These are phyloP conservation scores for Coemansia furcata DNA, from an alignment of 192 early-diverging fungal species.

Conservation along the genomic window DNA sequence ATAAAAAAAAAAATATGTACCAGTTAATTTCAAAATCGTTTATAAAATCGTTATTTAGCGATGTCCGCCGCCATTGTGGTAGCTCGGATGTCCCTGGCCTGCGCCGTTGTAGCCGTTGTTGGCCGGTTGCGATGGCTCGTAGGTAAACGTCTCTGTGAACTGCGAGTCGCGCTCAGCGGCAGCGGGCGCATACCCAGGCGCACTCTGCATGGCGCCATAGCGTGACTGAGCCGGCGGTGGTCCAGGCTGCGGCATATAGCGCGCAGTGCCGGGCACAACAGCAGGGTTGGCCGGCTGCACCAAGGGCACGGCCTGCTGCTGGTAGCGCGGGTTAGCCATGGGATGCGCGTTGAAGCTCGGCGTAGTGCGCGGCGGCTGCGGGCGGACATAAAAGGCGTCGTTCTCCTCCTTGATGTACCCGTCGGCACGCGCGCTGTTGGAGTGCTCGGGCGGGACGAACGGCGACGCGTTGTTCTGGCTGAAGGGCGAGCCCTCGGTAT, in stretches of 20 bases:
- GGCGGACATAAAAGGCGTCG: neutral
- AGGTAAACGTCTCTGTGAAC: constrained; percentile 1
- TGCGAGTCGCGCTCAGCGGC: neutral
- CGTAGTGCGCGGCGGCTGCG: constrained; percentile 3
- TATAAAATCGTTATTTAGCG: neutral
- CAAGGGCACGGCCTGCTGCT: constrained; percentile 1
- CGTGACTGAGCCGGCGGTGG: neutral
- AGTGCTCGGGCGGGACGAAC: constrained; percentile 23
- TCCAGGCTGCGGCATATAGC: neutral
- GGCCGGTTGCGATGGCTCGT: neutral
- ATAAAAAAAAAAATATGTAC: neutral
- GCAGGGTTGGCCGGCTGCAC: neutral
- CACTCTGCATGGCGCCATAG: neutral
- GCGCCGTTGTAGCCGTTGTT: neutral
- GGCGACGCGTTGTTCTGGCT: constrained; percentile 18
- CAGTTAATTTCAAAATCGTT: neutral
- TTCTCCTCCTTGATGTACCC: constrained; percentile 28
- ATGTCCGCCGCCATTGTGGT: neutral
- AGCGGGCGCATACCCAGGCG: neutral
- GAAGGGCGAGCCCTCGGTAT: constrained; percentile 12
- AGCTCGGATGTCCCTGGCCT: constrained; percentile 1
- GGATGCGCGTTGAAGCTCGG: constrained; percentile 7
- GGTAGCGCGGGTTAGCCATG: constrained; percentile 19
- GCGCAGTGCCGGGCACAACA: neutral
- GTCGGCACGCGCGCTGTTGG: constrained; percentile 12